These are phyloP conservation scores for Trichoderma sp. DNA, from an alignment of 2,329 filamentous ascomycete genomes.

Conservation along the genomic window DNA sequence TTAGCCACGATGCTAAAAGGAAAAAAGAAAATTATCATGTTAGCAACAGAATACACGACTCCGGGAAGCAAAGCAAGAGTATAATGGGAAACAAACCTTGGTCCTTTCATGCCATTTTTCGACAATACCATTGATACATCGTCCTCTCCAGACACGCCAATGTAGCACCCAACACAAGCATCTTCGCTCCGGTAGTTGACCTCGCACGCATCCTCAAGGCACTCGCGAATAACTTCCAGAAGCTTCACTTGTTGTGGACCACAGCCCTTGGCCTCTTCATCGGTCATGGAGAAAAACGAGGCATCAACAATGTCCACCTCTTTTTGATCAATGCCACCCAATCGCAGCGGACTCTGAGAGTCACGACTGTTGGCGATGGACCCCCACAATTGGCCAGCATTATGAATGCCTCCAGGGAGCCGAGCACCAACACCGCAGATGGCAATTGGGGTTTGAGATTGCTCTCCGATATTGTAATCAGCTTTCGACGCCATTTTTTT, in stretches of 20 bases:
- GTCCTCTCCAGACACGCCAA: constrained; percentile 31
- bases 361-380: constrained; percentile 29
- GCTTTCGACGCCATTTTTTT: constrained; percentile 8
- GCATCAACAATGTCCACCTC: constrained; percentile 30
- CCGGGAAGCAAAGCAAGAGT: background rate
- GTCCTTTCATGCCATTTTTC: constrained; percentile 5
- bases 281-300: constrained; percentile 32
- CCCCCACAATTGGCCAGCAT: constrained; percentile 31
- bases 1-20: background rate
- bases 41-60: background rate
- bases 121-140: background rate
- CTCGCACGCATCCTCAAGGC: constrained; percentile 28
- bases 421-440: constrained; percentile 34
- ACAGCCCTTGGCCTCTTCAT: constrained; percentile 28
- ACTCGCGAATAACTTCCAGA: constrained; percentile 29
- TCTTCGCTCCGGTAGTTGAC: constrained; percentile 28
- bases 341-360: constrained; percentile 26
- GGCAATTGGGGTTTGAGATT: constrained; percentile 28
- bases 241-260: constrained; percentile 32
- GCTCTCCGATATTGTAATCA: background rate
- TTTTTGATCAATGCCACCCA: constrained; percentile 15
- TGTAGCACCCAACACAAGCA: constrained; percentile 30
- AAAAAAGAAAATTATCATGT: background rate
- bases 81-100: constrained; percentile 3
- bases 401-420: constrained; percentile 32